phyloP scores from a whole-genome alignment of 225 moss, liverwort and hornwort genomes.

The Marchantia paleacea region DNA sequence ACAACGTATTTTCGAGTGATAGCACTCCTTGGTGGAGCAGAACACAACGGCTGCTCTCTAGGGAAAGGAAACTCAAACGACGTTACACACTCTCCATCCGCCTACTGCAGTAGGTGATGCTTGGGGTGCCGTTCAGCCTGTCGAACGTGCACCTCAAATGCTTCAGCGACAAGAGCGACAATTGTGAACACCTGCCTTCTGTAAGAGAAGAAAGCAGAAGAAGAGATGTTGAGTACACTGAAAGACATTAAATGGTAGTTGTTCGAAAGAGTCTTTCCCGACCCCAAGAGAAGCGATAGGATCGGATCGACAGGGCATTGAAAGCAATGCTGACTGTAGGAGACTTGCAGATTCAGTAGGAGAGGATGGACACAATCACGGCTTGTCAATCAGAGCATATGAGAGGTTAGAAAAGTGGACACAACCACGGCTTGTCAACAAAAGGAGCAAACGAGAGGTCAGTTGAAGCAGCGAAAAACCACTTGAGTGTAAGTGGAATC shows the following conservation, averaged over 20 bases:
- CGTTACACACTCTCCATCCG: constrained; percentile 9
- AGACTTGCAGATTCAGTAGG: constrained; percentile 11
- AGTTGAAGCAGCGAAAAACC: neutral
- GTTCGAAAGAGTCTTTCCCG: constrained; percentile 1
- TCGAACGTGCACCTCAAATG: neutral
- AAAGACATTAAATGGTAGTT: neutral
- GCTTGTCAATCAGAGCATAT: constrained; percentile 10
- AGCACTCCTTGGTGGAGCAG: constrained; percentile 21
- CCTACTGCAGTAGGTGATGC: constrained; percentile 6
- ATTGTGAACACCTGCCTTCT: constrained; percentile 28
- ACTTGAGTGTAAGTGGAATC: constrained; percentile 3
- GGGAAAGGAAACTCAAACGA: constrained; percentile 14
- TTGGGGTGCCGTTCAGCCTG: constrained; percentile 10
- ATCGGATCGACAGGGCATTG: constrained; percentile 6
- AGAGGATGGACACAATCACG: neutral
- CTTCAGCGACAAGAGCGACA: constrained; percentile 12
- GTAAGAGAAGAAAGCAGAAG: constrained; percentile 18
- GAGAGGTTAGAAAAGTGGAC: constrained; percentile 13
- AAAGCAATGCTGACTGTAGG: neutral
- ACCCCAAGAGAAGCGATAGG: constrained; percentile 16
- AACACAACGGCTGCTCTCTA: constrained; percentile 33
- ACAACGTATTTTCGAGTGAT: constrained; percentile 17
- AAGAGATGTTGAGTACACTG: constrained; percentile 3
- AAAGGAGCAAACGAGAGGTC: neutral
- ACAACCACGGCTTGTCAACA: constrained; percentile 9